Evolutionary conservation across 2,329 filamentous ascomycete genomes (phyloP).

Genomic region (Fusarium cyanostomum): DNA sequence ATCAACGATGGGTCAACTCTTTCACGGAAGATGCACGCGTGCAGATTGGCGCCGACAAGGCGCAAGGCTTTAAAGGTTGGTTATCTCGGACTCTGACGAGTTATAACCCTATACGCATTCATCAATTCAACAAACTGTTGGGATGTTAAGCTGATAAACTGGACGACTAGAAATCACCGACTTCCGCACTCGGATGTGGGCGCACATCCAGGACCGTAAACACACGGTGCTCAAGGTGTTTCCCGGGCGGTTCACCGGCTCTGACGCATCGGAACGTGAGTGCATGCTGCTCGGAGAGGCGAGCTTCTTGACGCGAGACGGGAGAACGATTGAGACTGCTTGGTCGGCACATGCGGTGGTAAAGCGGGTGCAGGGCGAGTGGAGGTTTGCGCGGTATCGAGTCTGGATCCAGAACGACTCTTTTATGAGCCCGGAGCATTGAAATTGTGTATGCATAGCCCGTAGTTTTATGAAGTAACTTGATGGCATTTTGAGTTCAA

Average conservation of each 20-base stretch:
- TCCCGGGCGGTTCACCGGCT: conserved; percentile 48
- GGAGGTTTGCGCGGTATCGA: conserved; percentile 48
- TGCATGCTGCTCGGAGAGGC: conserved; percentile 48
- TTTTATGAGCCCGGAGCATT: conserved; percentile 24
- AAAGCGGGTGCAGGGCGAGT: conserved; percentile 42
- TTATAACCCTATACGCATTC: conserved; percentile 1
- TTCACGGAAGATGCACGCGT: conserved; percentile 55
- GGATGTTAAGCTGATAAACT: conserved; percentile 7
- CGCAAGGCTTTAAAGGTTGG: conserved; percentile 49
- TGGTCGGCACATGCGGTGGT: conserved; percentile 48
- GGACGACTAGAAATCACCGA: conserved; percentile 50
- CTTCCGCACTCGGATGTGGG: conserved; percentile 57
- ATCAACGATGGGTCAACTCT: conserved; percentile 55
- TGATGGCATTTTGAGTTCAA: not conserved
- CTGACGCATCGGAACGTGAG: conserved; percentile 42
- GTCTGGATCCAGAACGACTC: conserved; percentile 46
- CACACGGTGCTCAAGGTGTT: conserved; percentile 56
- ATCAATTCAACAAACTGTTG: not conserved
- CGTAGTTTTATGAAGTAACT: conserved; percentile 16
- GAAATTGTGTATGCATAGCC: conserved; percentile 19
- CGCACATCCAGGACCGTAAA: conserved; percentile 50
- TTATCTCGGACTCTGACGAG: not conserved
- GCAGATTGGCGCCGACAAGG: conserved; percentile 53
- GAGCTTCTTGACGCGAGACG: conserved; percentile 42
- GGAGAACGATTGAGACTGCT: conserved; percentile 36